A percentile compares a stretch with the other conserved stretches of the same genome.
Conservation (phyloP, 1,284 basidiomycete genomes). For the Tilletia setariae region DNA sequence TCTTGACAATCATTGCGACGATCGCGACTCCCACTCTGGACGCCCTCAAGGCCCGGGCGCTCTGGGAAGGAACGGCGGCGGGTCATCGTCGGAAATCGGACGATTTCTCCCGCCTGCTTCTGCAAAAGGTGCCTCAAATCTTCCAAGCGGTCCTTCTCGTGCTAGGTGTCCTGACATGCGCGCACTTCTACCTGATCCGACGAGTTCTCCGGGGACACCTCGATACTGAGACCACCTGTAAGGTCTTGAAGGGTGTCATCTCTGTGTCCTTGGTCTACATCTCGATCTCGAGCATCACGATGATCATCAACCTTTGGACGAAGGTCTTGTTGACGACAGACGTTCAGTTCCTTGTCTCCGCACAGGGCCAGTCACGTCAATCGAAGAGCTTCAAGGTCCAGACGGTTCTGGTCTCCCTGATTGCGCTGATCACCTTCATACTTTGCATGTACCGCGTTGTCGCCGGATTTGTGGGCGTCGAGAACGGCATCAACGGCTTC, state of each 20-base stretch:
- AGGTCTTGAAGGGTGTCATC: not conserved
- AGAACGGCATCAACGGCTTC: not conserved
- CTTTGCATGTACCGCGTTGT: slow-evolving; percentile 1
- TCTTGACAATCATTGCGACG: not conserved
- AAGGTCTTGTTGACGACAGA: not conserved
- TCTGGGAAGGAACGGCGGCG: not conserved
- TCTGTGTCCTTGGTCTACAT: not conserved
- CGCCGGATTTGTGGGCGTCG: not conserved
- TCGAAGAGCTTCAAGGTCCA: not conserved
- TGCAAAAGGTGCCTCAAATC: not conserved
- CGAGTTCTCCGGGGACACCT: not conserved
- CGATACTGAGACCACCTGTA: not conserved
- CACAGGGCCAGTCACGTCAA: not conserved
- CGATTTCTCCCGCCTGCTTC: not conserved
- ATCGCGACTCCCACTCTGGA: slow-evolving; percentile 2
- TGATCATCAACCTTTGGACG: slow-evolving; percentile 5
- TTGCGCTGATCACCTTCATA: not conserved
- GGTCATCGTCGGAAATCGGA: not conserved
- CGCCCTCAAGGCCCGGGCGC: slow-evolving; percentile 6
- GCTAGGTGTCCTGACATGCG: not conserved
- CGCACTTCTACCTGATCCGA: not conserved
- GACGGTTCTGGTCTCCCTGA: not conserved
- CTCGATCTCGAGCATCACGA: not conserved
- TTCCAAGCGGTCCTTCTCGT: slow-evolving; percentile 2
- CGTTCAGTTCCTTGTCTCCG: not conserved